phyloP scores from a whole-genome alignment of 768 basidiomycete species.

The Leccinum rimulosum region DNA sequence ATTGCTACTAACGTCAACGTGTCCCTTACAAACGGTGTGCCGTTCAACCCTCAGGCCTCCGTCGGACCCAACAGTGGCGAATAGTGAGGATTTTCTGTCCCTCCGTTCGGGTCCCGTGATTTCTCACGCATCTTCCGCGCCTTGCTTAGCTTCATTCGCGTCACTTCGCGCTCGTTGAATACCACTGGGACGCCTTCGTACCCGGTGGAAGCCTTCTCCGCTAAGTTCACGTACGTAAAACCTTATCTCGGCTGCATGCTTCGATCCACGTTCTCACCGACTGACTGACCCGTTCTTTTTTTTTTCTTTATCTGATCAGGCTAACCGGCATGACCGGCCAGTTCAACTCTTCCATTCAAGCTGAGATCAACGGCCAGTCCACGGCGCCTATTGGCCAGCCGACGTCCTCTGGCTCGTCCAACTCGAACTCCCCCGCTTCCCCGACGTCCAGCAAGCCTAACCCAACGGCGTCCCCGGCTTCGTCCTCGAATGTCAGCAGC shows the following conservation, averaged over 20 bases:
- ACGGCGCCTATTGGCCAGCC: conserved; percentile 53
- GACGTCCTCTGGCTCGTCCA: conserved; percentile 17
- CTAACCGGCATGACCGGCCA: conserved; percentile 67
- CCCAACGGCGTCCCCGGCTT: background rate
- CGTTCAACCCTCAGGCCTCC: conserved; percentile 48
- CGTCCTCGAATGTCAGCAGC: conserved; percentile 7
- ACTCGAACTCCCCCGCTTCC: background rate
- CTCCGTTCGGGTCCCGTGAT: background rate
- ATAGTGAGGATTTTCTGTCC: conserved; percentile 46
- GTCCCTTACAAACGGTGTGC: conserved; percentile 40
- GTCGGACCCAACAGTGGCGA: conserved; percentile 53
- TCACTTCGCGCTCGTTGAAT: conserved; percentile 57
- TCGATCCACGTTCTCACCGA: background rate
- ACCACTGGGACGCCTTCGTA: conserved; percentile 52
- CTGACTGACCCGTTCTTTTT: background rate
- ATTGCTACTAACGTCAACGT: conserved; percentile 53
- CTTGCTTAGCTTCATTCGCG: conserved; percentile 66
- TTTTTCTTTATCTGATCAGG: conserved; percentile 33
- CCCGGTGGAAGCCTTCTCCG: conserved; percentile 71
- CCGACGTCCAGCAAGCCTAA: background rate
- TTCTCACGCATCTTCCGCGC: background rate
- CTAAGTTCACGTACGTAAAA: conserved; percentile 65
- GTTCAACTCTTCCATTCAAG: conserved; percentile 55
- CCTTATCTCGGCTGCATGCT: background rate
- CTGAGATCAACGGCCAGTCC: conserved; percentile 60